phyloP scores from a whole-genome alignment of 768 basidiomycete genomes.

The Thelephora aurantiotincta region DNA sequence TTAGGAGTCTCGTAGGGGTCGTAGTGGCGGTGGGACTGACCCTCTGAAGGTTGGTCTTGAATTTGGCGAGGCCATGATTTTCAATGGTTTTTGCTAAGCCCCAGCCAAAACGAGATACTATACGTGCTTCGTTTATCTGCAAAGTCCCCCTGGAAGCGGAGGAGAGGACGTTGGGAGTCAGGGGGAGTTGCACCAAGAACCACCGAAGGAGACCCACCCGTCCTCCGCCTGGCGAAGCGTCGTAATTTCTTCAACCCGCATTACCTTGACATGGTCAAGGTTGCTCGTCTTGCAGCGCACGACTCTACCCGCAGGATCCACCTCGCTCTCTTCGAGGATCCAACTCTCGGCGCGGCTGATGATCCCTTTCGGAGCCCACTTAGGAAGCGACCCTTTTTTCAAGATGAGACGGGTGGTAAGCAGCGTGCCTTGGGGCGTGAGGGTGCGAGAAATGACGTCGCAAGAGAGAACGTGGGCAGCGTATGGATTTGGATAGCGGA shows the following conservation, averaged over 20 bases:
- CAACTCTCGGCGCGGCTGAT: conserved; percentile 79
- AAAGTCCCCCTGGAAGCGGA: conserved; percentile 52
- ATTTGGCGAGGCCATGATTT: conserved; percentile 67
- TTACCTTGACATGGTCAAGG: conserved; percentile 85
- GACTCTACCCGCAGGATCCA: conserved; percentile 68
- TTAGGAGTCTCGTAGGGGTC: conserved; percentile 4
- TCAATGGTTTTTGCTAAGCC: conserved; percentile 80
- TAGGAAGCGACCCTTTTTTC: conserved; percentile 81
- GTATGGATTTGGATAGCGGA: conserved; percentile 93
- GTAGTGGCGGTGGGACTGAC: conserved; percentile 26
- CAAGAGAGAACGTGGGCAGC: conserved; percentile 89
- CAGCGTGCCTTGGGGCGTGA: conserved; percentile 62
- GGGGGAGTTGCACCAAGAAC: background rate
- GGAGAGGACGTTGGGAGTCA: conserved; percentile 1
- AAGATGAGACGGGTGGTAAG: conserved; percentile 83
- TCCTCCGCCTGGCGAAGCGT: conserved; percentile 52
- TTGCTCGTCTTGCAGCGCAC: conserved; percentile 77
- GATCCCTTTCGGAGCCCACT: conserved; percentile 82
- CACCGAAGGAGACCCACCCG: conserved; percentile 34
- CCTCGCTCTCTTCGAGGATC: conserved; percentile 91
- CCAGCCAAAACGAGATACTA: conserved; percentile 86
- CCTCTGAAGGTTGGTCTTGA: conserved; percentile 79
- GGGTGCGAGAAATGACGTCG: conserved; percentile 80
- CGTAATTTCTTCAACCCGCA: conserved; percentile 83
- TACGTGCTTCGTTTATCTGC: conserved; percentile 76